Percentiles rank a stretch among this genome's conserved stretches.
Evolutionary conservation across 345 rosid genomes (phyloP).

Genomic region (Corymbia maculata): DNA sequence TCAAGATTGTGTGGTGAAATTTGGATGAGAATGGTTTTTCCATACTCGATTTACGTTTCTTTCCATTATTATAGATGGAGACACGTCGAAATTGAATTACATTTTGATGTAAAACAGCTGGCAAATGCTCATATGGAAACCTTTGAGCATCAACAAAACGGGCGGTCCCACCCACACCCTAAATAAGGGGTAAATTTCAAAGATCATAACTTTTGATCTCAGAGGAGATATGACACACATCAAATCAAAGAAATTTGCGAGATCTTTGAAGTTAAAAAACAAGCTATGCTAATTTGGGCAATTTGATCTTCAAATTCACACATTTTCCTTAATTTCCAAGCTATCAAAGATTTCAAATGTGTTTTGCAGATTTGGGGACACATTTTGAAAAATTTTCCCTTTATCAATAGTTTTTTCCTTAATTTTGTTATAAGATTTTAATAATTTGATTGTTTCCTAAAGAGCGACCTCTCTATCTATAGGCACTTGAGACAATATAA

Average conservation of each 20-base stretch:
- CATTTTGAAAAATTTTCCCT: not conserved
- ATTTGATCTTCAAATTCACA: not conserved
- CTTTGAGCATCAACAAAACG: not conserved
- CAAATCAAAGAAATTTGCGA: too few relatives aligned
- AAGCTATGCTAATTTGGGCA: not conserved
- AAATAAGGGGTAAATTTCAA: too few relatives aligned
- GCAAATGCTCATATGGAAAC: not conserved
- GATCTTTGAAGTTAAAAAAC: not conserved
- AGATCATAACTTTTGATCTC: not conserved
- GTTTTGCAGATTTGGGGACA: not conserved
- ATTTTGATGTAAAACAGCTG: not conserved
- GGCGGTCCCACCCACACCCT: not conserved
- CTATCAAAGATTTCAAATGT: not conserved
- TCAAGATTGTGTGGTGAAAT: not conserved
- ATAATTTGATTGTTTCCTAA: not conserved
- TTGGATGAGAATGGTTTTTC: not conserved
- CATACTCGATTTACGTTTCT: not conserved
- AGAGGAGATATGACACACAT: not conserved
- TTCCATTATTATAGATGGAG: not conserved
- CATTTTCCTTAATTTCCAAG: not conserved
- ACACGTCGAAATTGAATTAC: not conserved
- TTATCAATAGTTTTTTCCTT: not conserved
- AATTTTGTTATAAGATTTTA: too few relatives aligned
- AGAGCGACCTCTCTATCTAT: not conserved
- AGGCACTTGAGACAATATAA: not conserved